A percentile compares a stretch with the other conserved stretches of the same genome.
phyloP scores from a whole-genome alignment of 768 basidiomycete genomes.

The Boletus fagicola region DNA sequence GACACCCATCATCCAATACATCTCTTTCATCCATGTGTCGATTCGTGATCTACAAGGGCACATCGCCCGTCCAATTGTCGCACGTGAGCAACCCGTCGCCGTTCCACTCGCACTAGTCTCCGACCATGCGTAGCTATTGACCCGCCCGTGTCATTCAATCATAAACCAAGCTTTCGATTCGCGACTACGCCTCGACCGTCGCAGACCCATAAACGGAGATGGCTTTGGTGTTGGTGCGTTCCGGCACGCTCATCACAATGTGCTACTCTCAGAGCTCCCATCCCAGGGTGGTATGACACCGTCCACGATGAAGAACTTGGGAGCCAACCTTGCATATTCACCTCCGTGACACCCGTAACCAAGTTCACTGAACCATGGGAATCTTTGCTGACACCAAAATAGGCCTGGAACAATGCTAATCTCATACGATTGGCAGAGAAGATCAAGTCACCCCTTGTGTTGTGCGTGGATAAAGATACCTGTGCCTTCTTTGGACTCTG shows the following conservation, averaged over 20 bases:
- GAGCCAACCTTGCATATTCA: constrained; percentile 91
- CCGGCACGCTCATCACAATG: not conserved
- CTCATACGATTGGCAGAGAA: constrained; percentile 93
- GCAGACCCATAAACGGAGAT: constrained; percentile 90
- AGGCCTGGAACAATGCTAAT: constrained; percentile 98
- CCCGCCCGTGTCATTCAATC: constrained; percentile 91
- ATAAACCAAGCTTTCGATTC: constrained; percentile 98
- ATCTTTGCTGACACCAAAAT: constrained; percentile 11
- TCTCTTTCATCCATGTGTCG: constrained; percentile 63
- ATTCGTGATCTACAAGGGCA: constrained; percentile 94
- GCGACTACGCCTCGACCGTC: constrained; percentile 74
- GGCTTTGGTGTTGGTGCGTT: constrained; percentile 91
- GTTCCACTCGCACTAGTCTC: not conserved
- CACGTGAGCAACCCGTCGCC: constrained; percentile 50
- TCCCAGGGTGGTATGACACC: constrained; percentile 89
- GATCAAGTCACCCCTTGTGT: constrained; percentile 93
- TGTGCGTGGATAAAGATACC: constrained; percentile 48
- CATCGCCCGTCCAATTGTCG: constrained; percentile 86
- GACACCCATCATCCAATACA: not conserved
- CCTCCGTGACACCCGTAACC: constrained; percentile 86
- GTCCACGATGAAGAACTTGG: constrained; percentile 80
- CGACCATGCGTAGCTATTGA: constrained; percentile 61
- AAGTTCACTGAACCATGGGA: not conserved
- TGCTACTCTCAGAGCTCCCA: not conserved
- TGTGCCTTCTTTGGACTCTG: not conserved